Evolutionary conservation across 805 yeast genomes (phyloP).

Genomic region (Kregervanrija pseudodelftensis): DNA sequence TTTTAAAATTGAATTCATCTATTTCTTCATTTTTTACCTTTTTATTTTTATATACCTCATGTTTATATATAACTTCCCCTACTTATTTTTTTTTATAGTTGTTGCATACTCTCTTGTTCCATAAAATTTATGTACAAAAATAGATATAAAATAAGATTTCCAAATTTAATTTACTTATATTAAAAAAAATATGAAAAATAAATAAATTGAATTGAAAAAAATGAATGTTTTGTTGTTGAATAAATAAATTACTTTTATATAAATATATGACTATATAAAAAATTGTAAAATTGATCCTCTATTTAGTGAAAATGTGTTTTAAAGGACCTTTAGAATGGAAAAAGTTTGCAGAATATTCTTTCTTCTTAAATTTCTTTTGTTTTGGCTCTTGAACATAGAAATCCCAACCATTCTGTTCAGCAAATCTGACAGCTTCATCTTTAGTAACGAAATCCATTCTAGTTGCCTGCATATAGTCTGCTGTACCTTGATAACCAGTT

Average conservation of each 20-base stretch:
- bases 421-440: conserved; percentile 67
- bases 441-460: conserved; percentile 64
- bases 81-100: not conserved
- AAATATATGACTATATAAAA: not conserved
- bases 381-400: conserved; percentile 79
- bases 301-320: conserved; percentile 78
- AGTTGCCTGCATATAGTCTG: conserved; percentile 79
- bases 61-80: not conserved
- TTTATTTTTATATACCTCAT: too few relatives aligned
- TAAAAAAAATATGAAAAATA: not conserved
- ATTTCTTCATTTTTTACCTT: too few relatives aligned
- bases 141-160: too few relatives aligned
- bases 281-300: conserved; percentile 11
- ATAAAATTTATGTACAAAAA: not conserved
- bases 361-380: conserved; percentile 61
- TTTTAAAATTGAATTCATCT: not conserved
- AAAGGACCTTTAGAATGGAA: conserved; percentile 61
- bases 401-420: conserved; percentile 81
- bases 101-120: not conserved
- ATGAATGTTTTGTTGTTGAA: not conserved
- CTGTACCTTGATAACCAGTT: conserved; percentile 76
- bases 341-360: conserved; percentile 70
- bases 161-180: too few relatives aligned
- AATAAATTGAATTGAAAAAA: conserved; percentile 3
- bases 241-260: not conserved